Evolutionary conservation across 495 filamentous ascomycete genomes (phyloP).

Genomic region (Chaetomium cochliodes): DNA sequence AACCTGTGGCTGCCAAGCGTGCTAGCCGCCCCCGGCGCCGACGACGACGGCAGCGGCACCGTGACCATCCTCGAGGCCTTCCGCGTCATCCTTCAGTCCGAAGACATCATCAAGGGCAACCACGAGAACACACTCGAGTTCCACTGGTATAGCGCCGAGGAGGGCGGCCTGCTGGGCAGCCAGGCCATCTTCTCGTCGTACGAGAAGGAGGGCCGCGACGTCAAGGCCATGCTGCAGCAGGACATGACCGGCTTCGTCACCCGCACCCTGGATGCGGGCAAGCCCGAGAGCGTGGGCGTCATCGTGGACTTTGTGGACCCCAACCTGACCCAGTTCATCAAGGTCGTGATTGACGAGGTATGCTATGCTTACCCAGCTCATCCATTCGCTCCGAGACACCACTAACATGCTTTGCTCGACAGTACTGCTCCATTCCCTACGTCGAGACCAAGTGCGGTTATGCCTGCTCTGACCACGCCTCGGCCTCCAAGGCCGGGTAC

Average conservation of each 20-base stretch:
- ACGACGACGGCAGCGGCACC: conserved; percentile 60
- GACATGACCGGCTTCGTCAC: conserved; percentile 96
- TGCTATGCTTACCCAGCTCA: neutral
- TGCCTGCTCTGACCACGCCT: conserved; percentile 95
- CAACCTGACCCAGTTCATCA: conserved; percentile 85
- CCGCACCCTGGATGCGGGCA: conserved; percentile 77
- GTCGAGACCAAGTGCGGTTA: conserved; percentile 94
- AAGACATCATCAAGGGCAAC: conserved; percentile 53
- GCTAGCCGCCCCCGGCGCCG: conserved; percentile 63
- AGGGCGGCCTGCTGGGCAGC: conserved; percentile 87
- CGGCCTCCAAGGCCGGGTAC: conserved; percentile 93
- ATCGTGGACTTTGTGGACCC: conserved; percentile 90
- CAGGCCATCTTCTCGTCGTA: conserved; percentile 89
- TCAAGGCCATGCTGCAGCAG: conserved; percentile 98
- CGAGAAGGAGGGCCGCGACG: conserved; percentile 66
- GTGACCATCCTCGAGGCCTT: conserved; percentile 63
- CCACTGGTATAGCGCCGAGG: conserved; percentile 97
- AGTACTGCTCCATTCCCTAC: conserved; percentile 89
- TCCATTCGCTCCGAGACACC: no score
- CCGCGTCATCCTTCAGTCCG: conserved; percentile 54
- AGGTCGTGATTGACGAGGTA: conserved; percentile 76
- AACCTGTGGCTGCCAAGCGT: conserved; percentile 86
- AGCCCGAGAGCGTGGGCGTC: conserved; percentile 83
- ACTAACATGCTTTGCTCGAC: neutral
- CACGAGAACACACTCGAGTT: conserved; percentile 89